Conservation (phyloP, 495 filamentous ascomycete genomes). For the Talaromyces nanjingensis region DNA sequence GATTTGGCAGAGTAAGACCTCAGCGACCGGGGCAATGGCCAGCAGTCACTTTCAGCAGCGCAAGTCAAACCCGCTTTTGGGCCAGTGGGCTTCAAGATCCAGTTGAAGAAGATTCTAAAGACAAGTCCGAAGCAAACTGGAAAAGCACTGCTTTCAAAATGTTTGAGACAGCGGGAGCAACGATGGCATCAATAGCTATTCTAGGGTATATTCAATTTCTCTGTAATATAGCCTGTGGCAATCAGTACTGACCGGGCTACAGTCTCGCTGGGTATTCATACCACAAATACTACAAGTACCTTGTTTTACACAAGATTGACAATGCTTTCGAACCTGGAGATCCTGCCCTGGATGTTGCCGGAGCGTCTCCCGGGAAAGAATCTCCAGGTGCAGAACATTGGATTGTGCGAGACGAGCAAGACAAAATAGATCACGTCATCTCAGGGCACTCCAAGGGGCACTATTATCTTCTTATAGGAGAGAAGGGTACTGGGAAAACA, state of each 20-base stretch:
- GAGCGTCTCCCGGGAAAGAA: constrained; percentile 52
- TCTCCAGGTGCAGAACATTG: constrained; percentile 62
- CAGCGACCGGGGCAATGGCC: neutral
- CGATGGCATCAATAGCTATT: constrained; percentile 75
- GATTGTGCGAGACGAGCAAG: constrained; percentile 76
- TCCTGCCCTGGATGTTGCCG: constrained; percentile 82
- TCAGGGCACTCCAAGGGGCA: constrained; percentile 61
- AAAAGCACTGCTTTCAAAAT: constrained; percentile 62
- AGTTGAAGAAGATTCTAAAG: constrained; percentile 20
- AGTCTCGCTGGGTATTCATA: constrained; percentile 78
- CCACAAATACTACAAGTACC: constrained; percentile 79
- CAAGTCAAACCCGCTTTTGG: neutral
- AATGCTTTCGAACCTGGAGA: constrained; percentile 91
- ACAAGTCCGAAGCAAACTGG: constrained; percentile 27
- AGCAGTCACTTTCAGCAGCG: constrained; percentile 3
- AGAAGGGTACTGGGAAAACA: constrained; percentile 94
- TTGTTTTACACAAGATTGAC: constrained; percentile 83
- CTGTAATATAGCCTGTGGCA: neutral
- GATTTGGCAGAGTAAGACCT: neutral
- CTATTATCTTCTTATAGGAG: constrained; percentile 90
- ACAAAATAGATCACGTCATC: constrained; percentile 70
- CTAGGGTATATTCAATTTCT: constrained; percentile 52
- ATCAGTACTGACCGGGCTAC: constrained; percentile 14
- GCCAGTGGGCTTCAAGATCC: constrained; percentile 17
- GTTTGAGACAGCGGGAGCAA: constrained; percentile 79